Conservation (phyloP, 1,284 basidiomycete species). For the Rhizoctonia solani region DNA sequence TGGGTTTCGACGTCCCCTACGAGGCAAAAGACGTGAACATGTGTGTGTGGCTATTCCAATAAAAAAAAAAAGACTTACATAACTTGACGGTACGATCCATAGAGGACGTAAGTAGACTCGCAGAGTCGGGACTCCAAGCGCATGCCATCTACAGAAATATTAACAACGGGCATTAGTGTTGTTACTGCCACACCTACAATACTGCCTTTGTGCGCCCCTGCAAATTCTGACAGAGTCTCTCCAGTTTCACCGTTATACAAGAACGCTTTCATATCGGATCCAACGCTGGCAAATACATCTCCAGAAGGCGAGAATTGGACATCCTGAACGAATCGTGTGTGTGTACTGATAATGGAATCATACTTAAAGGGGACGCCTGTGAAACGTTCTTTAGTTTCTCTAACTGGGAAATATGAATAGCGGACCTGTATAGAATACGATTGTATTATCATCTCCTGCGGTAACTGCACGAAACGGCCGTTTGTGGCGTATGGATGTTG, state of each 20-base stretch:
- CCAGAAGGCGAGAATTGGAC: conserved; percentile 83
- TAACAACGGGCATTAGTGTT: not conserved
- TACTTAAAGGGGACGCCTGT: conserved; percentile 87
- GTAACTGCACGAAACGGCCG: conserved; percentile 92
- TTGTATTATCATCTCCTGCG: conserved; percentile 55
- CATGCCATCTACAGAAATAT: conserved; percentile 63
- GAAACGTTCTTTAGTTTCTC: not conserved
- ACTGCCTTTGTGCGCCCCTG: conserved; percentile 71
- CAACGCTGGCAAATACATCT: conserved; percentile 85
- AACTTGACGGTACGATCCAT: conserved; percentile 88
- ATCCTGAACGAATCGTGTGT: conserved; percentile 94
- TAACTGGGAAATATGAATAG: not conserved
- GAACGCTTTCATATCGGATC: conserved; percentile 86
- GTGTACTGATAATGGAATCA: conserved; percentile 82
- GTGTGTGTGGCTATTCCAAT: not conserved
- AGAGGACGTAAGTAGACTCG: conserved; percentile 76
- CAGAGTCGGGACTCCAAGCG: conserved; percentile 77
- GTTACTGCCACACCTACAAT: conserved; percentile 58
- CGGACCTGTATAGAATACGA: conserved; percentile 66
- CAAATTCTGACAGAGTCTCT: conserved; percentile 72
- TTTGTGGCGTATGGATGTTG: conserved; percentile 87
- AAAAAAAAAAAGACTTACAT: conserved; percentile 54
- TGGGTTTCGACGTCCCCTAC: conserved; percentile 79
- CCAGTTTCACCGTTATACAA: conserved; percentile 92
- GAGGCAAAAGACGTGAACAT: not conserved